phyloP scores from a whole-genome alignment of 306 rosid species.

The Alnus glutinosa region DNA sequence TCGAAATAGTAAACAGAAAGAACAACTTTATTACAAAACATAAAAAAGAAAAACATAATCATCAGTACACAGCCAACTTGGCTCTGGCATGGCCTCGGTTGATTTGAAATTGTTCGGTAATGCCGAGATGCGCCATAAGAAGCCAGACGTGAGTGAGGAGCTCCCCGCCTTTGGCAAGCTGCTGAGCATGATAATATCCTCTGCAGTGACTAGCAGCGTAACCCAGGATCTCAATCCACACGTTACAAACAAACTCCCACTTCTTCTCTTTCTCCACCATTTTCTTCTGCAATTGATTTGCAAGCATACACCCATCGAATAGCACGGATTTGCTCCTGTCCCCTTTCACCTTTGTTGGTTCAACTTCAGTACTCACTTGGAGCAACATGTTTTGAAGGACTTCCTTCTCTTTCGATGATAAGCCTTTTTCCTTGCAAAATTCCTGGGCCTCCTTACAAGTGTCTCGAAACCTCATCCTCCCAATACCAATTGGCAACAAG shows the following conservation, averaged over 20 bases:
- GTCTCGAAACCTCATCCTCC: neutral
- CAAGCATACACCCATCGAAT: slow-evolving; percentile 8
- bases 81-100: slow-evolving; percentile 1
- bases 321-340: slow-evolving; percentile 5
- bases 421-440: neutral
- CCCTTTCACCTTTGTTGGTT: neutral
- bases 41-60: no score
- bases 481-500: slow-evolving; percentile 12
- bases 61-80: neutral
- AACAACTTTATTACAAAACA: no score
- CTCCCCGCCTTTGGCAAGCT: slow-evolving; percentile 25
- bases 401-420: neutral
- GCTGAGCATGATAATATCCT: slow-evolving; percentile 17
- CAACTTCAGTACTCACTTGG: neutral
- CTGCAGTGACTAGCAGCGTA: slow-evolving; percentile 11
- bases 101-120: slow-evolving; percentile 21
- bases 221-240: slow-evolving; percentile 16
- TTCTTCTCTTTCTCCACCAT: neutral
- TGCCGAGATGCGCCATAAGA: slow-evolving; percentile 23
- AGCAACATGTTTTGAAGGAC: neutral
- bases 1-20: no score
- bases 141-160: slow-evolving; percentile 23
- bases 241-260: slow-evolving; percentile 9
- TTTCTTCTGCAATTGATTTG: neutral
- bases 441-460: slow-evolving; percentile 5